These are phyloP conservation scores for Iris pallida DNA, from an alignment of 116 monocot genomes.

Conservation along the genomic window DNA sequence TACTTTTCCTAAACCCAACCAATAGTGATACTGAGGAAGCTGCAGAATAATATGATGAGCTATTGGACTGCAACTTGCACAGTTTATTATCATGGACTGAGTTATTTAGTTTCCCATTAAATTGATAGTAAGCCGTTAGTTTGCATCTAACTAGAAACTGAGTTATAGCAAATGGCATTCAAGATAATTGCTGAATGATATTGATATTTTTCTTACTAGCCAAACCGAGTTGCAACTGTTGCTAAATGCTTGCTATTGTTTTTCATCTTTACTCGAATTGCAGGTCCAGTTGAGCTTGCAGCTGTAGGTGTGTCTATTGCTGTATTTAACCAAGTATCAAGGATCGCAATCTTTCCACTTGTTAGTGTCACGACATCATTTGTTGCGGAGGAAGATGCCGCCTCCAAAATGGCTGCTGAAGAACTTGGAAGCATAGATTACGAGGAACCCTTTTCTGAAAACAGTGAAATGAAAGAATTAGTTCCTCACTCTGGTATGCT, in stretches of 20 bases:
- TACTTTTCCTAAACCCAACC: too few species aligned
- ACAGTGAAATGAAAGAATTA: conserved; percentile 42
- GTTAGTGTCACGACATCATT: conserved; percentile 88
- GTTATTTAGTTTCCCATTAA: too few species aligned
- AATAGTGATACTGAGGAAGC: too few species aligned
- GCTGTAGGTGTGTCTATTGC: conserved; percentile 82
- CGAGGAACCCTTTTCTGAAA: neutral
- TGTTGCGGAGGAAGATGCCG: conserved; percentile 76
- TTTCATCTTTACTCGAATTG: neutral
- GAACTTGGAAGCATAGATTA: conserved; percentile 23
- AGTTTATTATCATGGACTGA: too few species aligned
- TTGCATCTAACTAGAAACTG: too few species aligned
- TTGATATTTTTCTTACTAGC: too few species aligned
- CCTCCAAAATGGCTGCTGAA: conserved; percentile 21
- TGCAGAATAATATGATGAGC: too few species aligned
- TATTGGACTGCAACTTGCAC: too few species aligned
- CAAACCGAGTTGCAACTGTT: neutral
- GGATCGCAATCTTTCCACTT: conserved; percentile 68
- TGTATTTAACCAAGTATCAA: conserved; percentile 78
- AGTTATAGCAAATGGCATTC: too few species aligned
- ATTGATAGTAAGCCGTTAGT: too few species aligned
- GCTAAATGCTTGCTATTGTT: neutral
- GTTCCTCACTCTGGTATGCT: conserved; percentile 28
- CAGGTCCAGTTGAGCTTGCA: conserved; percentile 79
- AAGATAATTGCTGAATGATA: too few species aligned